Conservation (phyloP, 345 rosid species). For the Populus euphratica region DNA sequence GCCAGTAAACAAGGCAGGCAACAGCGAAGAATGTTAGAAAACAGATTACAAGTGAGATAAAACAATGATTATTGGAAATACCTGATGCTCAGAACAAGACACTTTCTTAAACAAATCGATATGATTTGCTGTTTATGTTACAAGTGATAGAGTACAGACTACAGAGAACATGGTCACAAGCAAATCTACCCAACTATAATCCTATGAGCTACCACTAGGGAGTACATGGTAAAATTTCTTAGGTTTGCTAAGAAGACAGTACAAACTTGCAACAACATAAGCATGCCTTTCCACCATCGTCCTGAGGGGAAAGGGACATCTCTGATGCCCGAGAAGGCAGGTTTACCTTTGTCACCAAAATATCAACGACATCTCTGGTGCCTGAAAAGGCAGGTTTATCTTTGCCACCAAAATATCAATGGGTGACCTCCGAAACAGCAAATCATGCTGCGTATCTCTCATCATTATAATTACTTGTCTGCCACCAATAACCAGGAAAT, state of each 20-base stretch:
- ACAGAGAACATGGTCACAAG: constrained; percentile 3
- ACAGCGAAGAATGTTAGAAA: background rate
- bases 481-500: background rate
- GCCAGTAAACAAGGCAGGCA: background rate
- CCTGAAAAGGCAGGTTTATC: background rate
- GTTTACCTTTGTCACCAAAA: background rate
- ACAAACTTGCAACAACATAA: constrained; percentile 40
- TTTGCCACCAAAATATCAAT: constrained; percentile 3
- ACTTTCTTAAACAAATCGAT: constrained; percentile 7
- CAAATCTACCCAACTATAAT: constrained; percentile 10
- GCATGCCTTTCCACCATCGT: constrained; percentile 2
- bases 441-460: constrained; percentile 1
- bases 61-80: background rate
- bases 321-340: background rate
- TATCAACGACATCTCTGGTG: background rate
- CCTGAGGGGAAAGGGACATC: background rate
- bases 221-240: background rate
- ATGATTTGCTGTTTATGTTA: constrained; percentile 26
- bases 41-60: background rate
- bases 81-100: background rate
- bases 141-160: constrained; percentile 16
- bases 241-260: constrained; percentile 9
- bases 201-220: constrained; percentile 22
- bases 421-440: background rate
- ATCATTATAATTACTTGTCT: constrained; percentile 18